Evolutionary conservation across 257 asterid species (phyloP).

Genomic region (Verbascum thapsus): DNA sequence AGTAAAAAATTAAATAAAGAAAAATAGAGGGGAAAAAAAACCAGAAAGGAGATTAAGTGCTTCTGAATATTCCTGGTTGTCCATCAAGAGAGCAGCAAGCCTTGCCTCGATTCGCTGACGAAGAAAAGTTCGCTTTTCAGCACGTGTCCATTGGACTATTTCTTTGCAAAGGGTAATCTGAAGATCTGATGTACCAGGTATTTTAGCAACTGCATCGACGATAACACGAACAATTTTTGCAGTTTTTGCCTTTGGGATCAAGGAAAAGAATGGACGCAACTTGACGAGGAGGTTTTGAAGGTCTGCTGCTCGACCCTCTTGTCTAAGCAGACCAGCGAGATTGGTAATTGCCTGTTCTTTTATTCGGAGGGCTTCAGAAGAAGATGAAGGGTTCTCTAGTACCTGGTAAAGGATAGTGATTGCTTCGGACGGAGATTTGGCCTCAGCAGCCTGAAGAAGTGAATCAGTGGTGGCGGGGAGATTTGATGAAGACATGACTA

Average conservation of each 20-base stretch:
- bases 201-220: conserved; percentile 59
- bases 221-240: conserved; percentile 64
- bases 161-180: conserved; percentile 68
- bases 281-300: conserved; percentile 49
- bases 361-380: conserved; percentile 56
- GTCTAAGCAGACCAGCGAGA: conserved; percentile 58
- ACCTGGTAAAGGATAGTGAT: conserved; percentile 50
- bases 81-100: conserved; percentile 63
- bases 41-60: conserved; percentile 63
- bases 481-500: conserved; percentile 44
- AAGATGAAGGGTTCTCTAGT: conserved; percentile 54
- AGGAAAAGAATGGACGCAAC: conserved; percentile 57
- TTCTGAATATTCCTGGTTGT: conserved; percentile 57
- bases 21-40: too few relatives aligned
- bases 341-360: conserved; percentile 57
- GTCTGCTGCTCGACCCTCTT: conserved; percentile 56
- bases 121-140: conserved; percentile 62
- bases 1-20: too few relatives aligned
- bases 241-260: conserved; percentile 71
- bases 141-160: conserved; percentile 63
- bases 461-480: conserved; percentile 54
- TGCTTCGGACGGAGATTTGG: conserved; percentile 53
- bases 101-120: conserved; percentile 65
- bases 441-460: conserved; percentile 50
- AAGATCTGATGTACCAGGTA: conserved; percentile 61